Evolutionary conservation across 768 basidiomycete genomes (phyloP), one percentile per base, ranked within the genome.

Genomic region (Auriscalpium orientale): DNA sequence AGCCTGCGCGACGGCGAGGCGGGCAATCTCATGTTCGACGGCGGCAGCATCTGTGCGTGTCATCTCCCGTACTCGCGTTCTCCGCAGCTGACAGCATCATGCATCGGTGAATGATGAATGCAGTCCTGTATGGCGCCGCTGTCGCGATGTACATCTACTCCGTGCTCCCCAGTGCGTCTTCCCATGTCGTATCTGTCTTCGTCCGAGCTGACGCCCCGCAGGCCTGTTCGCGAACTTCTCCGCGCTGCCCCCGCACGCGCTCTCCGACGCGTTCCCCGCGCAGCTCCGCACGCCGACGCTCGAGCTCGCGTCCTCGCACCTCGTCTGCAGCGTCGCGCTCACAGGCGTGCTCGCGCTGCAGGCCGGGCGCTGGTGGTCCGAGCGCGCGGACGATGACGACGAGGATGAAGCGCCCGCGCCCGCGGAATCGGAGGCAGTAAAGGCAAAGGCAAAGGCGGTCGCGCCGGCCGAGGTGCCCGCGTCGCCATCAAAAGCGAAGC

Each of bases 21-120:
- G 2, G 87, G 83, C 35, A 92, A 93, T 69, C 75, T 93, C 66
- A 91, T 93, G 89, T 93, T 93, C 63, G 91, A 93, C 64, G 90
- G 91, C 22, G 91, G 87, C 51, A 91, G 89, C 68, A 85, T 91
- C 62, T 88, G 91, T 92, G 59, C 66, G 89, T 74, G 9, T 40
- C 54, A 43, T 13, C 10, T 48, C 20, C 22, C 46, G 54, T 56
- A 38, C 43, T 47, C 49, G 21, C 49, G 33, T 37, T 44, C 21
- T 5, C 18, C 13, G 4, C 36, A 36, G 34, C 46, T 12, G 20
- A 37, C 40, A 22, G 28, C 35, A 9, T 22, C 18, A 35, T 21
- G 54, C 62, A 18, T 63, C n/a, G 0, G 12, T 49, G 46, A 51
- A 56, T 34, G 36, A 28, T 28, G 22, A 38, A 47, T 18, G 13